Evolutionary conservation across 1,139 yeast genomes (phyloP).

Genomic region (Chernovozyma aurita): DNA sequence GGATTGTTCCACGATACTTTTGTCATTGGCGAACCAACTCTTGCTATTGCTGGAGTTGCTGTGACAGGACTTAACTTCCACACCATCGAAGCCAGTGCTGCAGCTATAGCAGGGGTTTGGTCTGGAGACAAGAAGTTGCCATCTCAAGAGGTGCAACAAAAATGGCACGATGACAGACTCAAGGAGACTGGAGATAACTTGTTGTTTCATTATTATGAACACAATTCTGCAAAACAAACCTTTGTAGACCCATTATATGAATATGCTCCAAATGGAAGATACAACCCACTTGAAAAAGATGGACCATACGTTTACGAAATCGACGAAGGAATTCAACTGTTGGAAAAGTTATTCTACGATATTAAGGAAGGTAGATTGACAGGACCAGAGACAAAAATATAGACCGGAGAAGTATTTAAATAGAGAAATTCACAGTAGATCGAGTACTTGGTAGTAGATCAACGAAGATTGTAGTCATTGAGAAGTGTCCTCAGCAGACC

Average conservation of each 20-base stretch:
- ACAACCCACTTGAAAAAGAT: constrained; percentile 23
- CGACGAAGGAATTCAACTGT: constrained; percentile 17
- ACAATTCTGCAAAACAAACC: constrained; percentile 15
- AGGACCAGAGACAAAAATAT: constrained; percentile 7
- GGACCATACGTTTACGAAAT: constrained; percentile 20
- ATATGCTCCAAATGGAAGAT: constrained; percentile 21
- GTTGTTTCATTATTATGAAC: constrained; percentile 23
- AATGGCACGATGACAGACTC: constrained; percentile 25
- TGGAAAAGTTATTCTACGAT: constrained; percentile 23
- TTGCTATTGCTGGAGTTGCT: constrained; percentile 38
- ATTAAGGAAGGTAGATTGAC: constrained; percentile 13
- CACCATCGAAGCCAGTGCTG: constrained; percentile 39
- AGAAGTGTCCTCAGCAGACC: too few species aligned
- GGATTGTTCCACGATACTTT: constrained; percentile 40
- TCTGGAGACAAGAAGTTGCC: constrained; percentile 20
- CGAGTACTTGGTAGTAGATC: too few species aligned
- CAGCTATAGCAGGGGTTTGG: constrained; percentile 48
- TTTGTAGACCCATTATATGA: constrained; percentile 19
- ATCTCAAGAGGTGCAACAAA: constrained; percentile 21
- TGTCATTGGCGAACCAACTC: constrained; percentile 36
- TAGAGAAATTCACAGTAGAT: too few species aligned
- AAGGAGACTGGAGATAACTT: constrained; percentile 18
- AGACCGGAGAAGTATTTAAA: too few species aligned
- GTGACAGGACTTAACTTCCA: constrained; percentile 38
- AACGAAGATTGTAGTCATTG: too few species aligned